These are phyloP conservation scores for Kalmusia sp. DNA, from an alignment of 2,329 filamentous ascomycete genomes.

Conservation along the genomic window DNA sequence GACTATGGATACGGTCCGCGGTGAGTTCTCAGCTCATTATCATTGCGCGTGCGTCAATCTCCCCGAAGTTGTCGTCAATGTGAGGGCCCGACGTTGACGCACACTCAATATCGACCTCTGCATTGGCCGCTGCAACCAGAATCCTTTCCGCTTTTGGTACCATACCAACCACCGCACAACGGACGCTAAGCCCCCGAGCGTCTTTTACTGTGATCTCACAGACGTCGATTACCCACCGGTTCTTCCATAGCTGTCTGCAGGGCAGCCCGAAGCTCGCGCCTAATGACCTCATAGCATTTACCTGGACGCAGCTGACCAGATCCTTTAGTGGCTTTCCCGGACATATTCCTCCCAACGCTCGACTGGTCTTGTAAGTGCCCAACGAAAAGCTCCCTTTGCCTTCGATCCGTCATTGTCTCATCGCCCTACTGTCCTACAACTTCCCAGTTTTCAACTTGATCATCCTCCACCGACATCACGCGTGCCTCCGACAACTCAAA, in stretches of 20 bases:
- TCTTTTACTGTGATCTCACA: slow-evolving; percentile 11
- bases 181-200: slow-evolving; percentile 13
- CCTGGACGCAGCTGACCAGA: slow-evolving; percentile 26
- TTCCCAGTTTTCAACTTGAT: background rate
- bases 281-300: slow-evolving; percentile 18
- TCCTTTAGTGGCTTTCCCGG: slow-evolving; percentile 74
- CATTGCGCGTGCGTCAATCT: slow-evolving; percentile 8
- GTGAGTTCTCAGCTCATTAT: slow-evolving; percentile 33
- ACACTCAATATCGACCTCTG: slow-evolving; percentile 9
- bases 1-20: slow-evolving; percentile 47
- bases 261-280: background rate
- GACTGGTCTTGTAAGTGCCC: slow-evolving; percentile 79
- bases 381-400: slow-evolving; percentile 8
- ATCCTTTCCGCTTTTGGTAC: slow-evolving; percentile 7
- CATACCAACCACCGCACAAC: slow-evolving; percentile 2
- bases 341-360: slow-evolving; percentile 76
- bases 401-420: slow-evolving; percentile 8
- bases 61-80: slow-evolving; percentile 4
- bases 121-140: background rate
- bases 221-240: slow-evolving; percentile 8
- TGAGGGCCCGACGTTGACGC: slow-evolving; percentile 1
- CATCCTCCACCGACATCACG: background rate
- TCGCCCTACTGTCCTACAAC: background rate
- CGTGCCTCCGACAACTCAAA: background rate
- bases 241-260: background rate